Evolutionary conservation across 192 early-diverging fungal genomes (phyloP).

Genomic region (Backusella parvicylindrica): DNA sequence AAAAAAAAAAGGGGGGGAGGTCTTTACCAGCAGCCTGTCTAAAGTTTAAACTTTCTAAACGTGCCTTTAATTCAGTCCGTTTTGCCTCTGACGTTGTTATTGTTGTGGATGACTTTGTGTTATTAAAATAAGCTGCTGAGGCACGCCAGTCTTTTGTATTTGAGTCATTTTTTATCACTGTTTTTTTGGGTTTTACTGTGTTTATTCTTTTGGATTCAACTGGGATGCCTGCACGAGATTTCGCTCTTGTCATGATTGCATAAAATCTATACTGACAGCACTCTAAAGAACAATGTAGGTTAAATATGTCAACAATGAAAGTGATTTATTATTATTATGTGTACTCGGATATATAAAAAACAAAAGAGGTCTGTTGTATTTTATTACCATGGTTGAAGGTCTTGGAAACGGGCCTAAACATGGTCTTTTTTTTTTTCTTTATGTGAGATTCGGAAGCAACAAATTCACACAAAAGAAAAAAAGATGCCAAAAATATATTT

Average conservation of each 20-base stretch:
- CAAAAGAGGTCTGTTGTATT: background rate
- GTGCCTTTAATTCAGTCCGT: background rate
- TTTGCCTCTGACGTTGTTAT: background rate
- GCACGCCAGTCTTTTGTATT: background rate
- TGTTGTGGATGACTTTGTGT: background rate
- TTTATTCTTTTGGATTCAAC: background rate
- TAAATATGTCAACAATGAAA: too few relatives aligned
- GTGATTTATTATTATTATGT: too few relatives aligned
- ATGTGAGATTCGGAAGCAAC: background rate
- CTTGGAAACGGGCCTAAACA: background rate
- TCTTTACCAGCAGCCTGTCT: constrained; percentile 16
- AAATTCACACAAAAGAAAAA: background rate
- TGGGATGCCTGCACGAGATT: constrained; percentile 25
- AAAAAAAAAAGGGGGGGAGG: too few relatives aligned
- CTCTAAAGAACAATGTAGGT: background rate
- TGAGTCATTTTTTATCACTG: background rate
- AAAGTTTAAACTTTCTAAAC: background rate
- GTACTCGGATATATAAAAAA: too few relatives aligned
- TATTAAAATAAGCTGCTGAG: background rate
- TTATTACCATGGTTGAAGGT: background rate
- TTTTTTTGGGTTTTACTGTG: background rate
- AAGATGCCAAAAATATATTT: too few relatives aligned
- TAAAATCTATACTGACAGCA: constrained; percentile 12
- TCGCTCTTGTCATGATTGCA: constrained; percentile 36
- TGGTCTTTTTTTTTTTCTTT: background rate